These are phyloP conservation scores for Macrotyloma uniflorum DNA, from an alignment of 306 rosid genomes.

Conservation along the genomic window DNA sequence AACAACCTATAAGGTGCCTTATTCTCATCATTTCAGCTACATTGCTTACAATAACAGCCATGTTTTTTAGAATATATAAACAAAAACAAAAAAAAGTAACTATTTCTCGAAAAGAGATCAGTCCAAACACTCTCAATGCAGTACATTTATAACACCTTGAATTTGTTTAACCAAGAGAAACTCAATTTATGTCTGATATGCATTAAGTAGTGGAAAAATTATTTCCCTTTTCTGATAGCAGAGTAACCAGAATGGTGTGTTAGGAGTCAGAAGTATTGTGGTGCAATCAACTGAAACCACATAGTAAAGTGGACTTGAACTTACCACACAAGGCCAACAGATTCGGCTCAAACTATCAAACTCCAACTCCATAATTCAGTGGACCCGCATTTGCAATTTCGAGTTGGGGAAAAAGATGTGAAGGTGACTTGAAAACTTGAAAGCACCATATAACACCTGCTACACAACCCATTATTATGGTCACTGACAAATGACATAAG, in stretches of 20 bases:
- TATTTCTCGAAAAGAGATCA: neutral
- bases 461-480: constrained; percentile 44
- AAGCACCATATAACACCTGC: constrained; percentile 49
- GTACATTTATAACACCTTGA: neutral
- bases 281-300: constrained; percentile 39
- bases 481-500: constrained; percentile 42
- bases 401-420: constrained; percentile 34
- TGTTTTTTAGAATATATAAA: neutral
- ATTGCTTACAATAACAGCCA: constrained; percentile 19
- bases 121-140: neutral
- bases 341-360: constrained; percentile 42
- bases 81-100: neutral
- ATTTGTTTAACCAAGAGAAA: neutral
- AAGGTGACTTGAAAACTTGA: constrained; percentile 51
- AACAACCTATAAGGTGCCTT: constrained; percentile 1
- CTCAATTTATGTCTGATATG: neutral
- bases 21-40: constrained; percentile 29
- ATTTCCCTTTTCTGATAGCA: neutral
- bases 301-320: constrained; percentile 39
- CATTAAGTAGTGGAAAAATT: neutral
- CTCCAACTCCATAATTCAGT: constrained; percentile 43
- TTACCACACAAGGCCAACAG: constrained; percentile 38
- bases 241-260: constrained; percentile 4
- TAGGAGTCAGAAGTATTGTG: constrained; percentile 30
- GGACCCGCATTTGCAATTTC: constrained; percentile 41